Percentiles rank a stretch among this genome's conserved stretches.
These are phyloP conservation scores for Heterobasidion irregulare DNA, from an alignment of 1,284 basidiomycete genomes.

Conservation along the genomic window DNA sequence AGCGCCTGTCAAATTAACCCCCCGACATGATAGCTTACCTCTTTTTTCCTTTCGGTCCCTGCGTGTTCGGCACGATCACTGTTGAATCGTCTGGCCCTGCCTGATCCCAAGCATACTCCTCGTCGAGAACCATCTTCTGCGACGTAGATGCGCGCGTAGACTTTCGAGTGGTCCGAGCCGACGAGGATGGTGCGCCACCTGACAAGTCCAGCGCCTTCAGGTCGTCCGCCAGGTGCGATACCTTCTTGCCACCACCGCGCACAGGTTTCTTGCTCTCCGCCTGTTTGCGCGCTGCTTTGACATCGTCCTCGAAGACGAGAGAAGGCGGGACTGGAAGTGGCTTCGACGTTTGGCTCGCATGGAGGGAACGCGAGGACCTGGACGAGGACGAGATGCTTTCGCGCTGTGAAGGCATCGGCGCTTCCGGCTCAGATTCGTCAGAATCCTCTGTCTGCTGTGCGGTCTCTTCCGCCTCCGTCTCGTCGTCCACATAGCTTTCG, in stretches of 20 bases:
- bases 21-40: constrained; percentile 17
- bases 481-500: constrained; percentile 10
- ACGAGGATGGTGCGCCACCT: not conserved
- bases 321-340: constrained; percentile 3
- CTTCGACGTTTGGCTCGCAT: not conserved
- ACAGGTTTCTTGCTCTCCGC: not conserved
- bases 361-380: not conserved
- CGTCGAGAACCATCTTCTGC: not conserved
- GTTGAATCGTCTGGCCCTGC: constrained; percentile 17
- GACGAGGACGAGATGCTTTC: not conserved
- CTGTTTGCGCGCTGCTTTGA: constrained; percentile 5
- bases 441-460: constrained; percentile 20
- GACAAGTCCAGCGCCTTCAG: constrained; percentile 7
- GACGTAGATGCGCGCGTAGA: not conserved
- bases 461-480: constrained; percentile 19
- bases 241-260: constrained; percentile 3
- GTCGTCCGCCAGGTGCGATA: constrained; percentile 8
- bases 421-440: constrained; percentile 1
- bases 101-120: constrained; percentile 6
- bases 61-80: constrained; percentile 21
- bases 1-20: not conserved
- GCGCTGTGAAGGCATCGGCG: not conserved
- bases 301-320: constrained; percentile 15
- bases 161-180: not conserved
- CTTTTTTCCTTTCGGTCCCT: constrained; percentile 28